Evolutionary conservation across 1,284 basidiomycete species (phyloP).

Genomic region (Fomitiporia mediterranea): DNA sequence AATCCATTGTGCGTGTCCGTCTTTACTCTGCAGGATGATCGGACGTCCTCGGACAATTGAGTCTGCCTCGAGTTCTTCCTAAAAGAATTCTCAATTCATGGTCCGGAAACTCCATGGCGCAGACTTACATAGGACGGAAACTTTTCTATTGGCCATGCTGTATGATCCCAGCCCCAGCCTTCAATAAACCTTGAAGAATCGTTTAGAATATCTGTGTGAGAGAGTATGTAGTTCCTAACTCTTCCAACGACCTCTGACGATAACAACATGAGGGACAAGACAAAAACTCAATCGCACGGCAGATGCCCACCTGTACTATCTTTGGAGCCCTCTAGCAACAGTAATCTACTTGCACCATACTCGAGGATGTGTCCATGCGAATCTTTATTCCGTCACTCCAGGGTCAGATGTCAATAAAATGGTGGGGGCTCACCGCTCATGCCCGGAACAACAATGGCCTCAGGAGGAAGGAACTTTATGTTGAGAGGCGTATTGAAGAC

Average conservation of each 20-base stretch:
- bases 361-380: conserved; percentile 79
- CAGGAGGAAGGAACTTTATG: conserved; percentile 33
- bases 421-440: conserved; percentile 48
- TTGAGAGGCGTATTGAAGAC: neutral
- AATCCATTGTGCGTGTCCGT: conserved; percentile 88
- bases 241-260: conserved; percentile 56
- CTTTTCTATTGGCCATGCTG: conserved; percentile 55
- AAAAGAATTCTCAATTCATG: conserved; percentile 3
- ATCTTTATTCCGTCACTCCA: conserved; percentile 43
- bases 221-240: conserved; percentile 61
- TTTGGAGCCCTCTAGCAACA: conserved; percentile 61
- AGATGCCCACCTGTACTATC: conserved; percentile 52
- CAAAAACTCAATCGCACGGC: conserved; percentile 3
- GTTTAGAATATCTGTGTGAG: conserved; percentile 48
- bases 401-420: conserved; percentile 1
- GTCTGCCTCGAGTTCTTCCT: conserved; percentile 74
- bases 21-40: conserved; percentile 77
- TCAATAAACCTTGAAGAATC: conserved; percentile 64
- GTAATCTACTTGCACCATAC: conserved; percentile 62
- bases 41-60: conserved; percentile 61
- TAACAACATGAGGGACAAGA: conserved; percentile 3
- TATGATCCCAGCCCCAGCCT: conserved; percentile 93
- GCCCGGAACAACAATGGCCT: conserved; percentile 61
- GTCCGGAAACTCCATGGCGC: neutral
- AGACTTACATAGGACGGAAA: conserved; percentile 73